Percentiles rank a stretch among this genome's conserved stretches.
These are phyloP conservation scores for Syncephalis fuscata DNA, from an alignment of 371 early-diverging fungal species.

Conservation along the genomic window DNA sequence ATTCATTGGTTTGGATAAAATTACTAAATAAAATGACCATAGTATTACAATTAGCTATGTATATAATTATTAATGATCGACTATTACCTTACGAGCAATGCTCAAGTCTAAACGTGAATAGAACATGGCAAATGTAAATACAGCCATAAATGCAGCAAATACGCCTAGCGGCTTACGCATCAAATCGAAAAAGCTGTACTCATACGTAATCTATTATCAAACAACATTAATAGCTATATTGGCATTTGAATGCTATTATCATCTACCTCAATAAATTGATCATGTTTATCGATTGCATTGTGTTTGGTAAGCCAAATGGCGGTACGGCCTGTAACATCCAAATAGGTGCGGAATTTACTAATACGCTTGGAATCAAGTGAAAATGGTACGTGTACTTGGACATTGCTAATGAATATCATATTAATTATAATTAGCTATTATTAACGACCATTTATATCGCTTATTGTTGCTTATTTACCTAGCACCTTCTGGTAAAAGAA, in stretches of 20 bases:
- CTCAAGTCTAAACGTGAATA: not conserved
- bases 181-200: not conserved
- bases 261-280: conserved; percentile 20
- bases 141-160: not conserved
- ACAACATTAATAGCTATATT: not conserved
- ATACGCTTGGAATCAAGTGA: conserved; percentile 20
- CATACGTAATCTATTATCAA: conserved; percentile 1
- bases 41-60: too few relatives aligned
- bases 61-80: too few relatives aligned
- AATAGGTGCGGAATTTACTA: conserved; percentile 33
- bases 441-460: too few relatives aligned
- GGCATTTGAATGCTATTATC: not conserved
- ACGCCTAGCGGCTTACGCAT: conserved; percentile 1
- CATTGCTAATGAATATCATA: conserved; percentile 15
- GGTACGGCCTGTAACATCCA: conserved; percentile 59
- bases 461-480: conserved; percentile 26
- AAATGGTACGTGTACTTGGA: conserved; percentile 38
- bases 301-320: conserved; percentile 35
- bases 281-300: conserved; percentile 42
- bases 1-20: too few relatives aligned
- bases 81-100: too few relatives aligned
- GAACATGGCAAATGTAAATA: not conserved
- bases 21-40: too few relatives aligned
- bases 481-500: conserved; percentile 90
- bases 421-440: too few relatives aligned